A percentile compares a stretch with the other conserved stretches of the same genome.
Evolutionary conservation across 2,329 filamentous ascomycete genomes (phyloP).

Genomic region (Paracorniculantispora psalliotae): DNA sequence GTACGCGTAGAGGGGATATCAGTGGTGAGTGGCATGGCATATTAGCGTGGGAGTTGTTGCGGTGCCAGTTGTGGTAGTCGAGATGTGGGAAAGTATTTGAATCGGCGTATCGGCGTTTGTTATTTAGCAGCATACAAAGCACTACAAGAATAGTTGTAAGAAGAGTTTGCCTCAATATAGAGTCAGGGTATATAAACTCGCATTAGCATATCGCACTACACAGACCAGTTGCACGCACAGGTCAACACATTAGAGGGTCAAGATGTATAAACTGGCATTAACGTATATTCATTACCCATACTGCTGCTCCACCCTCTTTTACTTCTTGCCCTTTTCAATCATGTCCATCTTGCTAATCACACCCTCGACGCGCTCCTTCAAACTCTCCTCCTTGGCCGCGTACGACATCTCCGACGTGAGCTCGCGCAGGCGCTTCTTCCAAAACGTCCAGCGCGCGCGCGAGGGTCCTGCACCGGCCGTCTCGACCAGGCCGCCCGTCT

Average conservation of each 20-base stretch:
- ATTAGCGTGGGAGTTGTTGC: background rate
- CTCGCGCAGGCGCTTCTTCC: constrained; percentile 24
- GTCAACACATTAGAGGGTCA: no score
- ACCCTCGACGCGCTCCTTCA: constrained; percentile 20
- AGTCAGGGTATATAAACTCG: background rate
- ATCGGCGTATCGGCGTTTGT: constrained; percentile 21
- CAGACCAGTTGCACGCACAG: no score
- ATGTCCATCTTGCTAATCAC: constrained; percentile 20
- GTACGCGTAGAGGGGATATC: no score
- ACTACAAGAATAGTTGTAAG: background rate
- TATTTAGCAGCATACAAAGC: background rate
- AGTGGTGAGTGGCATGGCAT: background rate
- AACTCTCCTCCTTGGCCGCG: constrained; percentile 13
- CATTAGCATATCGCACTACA: background rate
- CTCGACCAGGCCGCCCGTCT: constrained; percentile 18
- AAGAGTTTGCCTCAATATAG: background rate
- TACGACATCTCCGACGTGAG: constrained; percentile 17
- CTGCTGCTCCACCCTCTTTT: background rate
- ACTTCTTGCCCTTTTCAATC: constrained; percentile 16
- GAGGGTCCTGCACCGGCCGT: constrained; percentile 18
- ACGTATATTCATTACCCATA: background rate
- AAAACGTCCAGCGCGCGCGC: constrained; percentile 27
- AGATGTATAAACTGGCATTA: background rate
- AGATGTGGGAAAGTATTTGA: background rate
- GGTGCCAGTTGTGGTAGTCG: constrained; percentile 9